phyloP scores from a whole-genome alignment of 495 filamentous ascomycete genomes.

The Neurospora africana region DNA sequence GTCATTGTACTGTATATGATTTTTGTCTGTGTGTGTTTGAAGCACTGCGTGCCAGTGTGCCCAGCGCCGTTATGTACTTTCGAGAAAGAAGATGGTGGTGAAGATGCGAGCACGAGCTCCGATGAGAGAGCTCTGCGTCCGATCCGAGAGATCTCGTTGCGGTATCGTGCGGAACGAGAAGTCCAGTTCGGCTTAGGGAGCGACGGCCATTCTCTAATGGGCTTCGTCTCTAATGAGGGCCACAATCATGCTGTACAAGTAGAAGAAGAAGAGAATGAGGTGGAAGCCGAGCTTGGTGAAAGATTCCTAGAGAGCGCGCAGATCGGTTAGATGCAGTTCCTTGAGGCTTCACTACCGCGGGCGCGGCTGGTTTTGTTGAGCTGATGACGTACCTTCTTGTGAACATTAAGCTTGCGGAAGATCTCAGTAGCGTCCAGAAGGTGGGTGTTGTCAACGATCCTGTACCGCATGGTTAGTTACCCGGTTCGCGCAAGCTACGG shows the following conservation, averaged over 20 bases:
- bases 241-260: slow-evolving; percentile 99
- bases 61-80: background rate
- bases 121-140: background rate
- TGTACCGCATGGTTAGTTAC: slow-evolving; percentile 22
- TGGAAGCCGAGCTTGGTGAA: slow-evolving; percentile 99
- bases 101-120: background rate
- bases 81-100: background rate
- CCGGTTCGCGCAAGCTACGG: slow-evolving; percentile 13
- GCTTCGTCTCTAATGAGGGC: slow-evolving; percentile 93
- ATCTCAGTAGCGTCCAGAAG: slow-evolving; percentile 97
- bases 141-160: background rate
- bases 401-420: slow-evolving; percentile 96
- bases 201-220: slow-evolving; percentile 40
- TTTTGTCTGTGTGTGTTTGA: background rate
- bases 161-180: background rate
- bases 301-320: slow-evolving; percentile 58
- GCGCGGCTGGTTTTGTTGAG: background rate
- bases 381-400: slow-evolving; percentile 73
- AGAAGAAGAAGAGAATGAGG: slow-evolving; percentile 99
- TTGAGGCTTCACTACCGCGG: background rate
- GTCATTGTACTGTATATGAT: background rate
- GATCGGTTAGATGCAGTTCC: background rate
- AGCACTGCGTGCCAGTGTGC: background rate
- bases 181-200: background rate
- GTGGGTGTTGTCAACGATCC: slow-evolving; percentile 94